Conservation (phyloP, 2,329 filamentous ascomycete species). For the Diaporthe vexans region DNA sequence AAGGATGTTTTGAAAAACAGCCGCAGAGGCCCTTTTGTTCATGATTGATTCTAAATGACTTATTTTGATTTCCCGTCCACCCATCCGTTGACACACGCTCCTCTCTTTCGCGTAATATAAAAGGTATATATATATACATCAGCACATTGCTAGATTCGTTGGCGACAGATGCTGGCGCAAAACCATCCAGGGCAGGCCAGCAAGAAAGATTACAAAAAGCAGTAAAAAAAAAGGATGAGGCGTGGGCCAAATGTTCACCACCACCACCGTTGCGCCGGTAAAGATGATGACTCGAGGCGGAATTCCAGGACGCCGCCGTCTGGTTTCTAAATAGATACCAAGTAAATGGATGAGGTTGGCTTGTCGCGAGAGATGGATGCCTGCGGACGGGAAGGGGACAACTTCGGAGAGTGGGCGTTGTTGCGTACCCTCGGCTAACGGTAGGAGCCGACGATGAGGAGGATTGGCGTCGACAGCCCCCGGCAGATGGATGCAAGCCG, state of each 20-base stretch:
- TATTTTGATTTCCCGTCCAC: background rate
- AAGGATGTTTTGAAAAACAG: too few species aligned
- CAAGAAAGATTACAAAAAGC: slow-evolving; percentile 24
- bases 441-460: too few species aligned
- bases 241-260: background rate
- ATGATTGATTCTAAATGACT: background rate
- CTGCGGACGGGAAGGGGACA: too few species aligned
- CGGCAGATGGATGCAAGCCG: background rate
- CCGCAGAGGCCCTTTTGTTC: too few species aligned
- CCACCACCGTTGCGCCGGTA: background rate
- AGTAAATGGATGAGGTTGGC: background rate
- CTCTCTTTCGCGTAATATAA: background rate
- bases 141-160: slow-evolving; percentile 25
- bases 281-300: background rate
- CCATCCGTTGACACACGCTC: too few species aligned
- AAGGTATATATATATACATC: slow-evolving; percentile 9
- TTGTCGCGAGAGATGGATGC: background rate
- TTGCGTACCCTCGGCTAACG: background rate
- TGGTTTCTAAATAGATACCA: too few species aligned
- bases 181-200: slow-evolving; percentile 24
- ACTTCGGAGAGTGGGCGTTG: background rate
- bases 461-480: background rate
- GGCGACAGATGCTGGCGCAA: slow-evolving; percentile 26
- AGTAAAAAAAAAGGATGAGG: background rate
- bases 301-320: too few species aligned